Percentiles rank a stretch among this genome's conserved stretches.
phyloP scores from a whole-genome alignment of 345 rosid species.

The Populus euphratica region DNA sequence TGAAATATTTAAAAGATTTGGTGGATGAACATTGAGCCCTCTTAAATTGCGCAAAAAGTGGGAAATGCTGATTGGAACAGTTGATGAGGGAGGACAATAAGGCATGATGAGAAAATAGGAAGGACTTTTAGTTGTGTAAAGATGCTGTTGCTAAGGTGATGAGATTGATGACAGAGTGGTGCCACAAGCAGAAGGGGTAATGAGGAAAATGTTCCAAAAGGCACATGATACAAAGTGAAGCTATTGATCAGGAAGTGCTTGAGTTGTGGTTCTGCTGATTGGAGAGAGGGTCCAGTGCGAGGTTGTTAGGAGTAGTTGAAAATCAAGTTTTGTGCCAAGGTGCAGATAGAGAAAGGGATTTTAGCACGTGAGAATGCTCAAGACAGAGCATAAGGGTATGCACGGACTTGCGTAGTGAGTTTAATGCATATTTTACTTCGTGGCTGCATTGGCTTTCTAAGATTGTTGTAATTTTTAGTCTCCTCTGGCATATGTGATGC shows the following conservation, averaged over 20 bases:
- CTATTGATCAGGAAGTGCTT: constrained; percentile 85
- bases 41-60: constrained; percentile 4
- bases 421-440: background rate
- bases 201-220: constrained; percentile 71
- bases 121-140: constrained; percentile 77
- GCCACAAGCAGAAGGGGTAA: constrained; percentile 74
- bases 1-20: background rate
- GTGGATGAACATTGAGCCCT: background rate
- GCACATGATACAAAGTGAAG: constrained; percentile 51
- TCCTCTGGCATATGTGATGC: too few species aligned
- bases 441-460: background rate
- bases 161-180: constrained; percentile 72
- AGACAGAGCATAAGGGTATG: constrained; percentile 79
- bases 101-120: constrained; percentile 70
- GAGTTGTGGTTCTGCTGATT: constrained; percentile 87
- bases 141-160: constrained; percentile 80
- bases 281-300: constrained; percentile 79
- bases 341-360: constrained; percentile 89
- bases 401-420: constrained; percentile 58
- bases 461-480: too few species aligned
- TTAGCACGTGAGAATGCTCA: constrained; percentile 81
- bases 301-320: constrained; percentile 65
- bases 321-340: constrained; percentile 72
- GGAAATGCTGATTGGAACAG: constrained; percentile 65
- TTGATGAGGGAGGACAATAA: constrained; percentile 86